Conservation (phyloP, 1,139 yeast genomes). For the Saccharomycopsis hybrid region DNA sequence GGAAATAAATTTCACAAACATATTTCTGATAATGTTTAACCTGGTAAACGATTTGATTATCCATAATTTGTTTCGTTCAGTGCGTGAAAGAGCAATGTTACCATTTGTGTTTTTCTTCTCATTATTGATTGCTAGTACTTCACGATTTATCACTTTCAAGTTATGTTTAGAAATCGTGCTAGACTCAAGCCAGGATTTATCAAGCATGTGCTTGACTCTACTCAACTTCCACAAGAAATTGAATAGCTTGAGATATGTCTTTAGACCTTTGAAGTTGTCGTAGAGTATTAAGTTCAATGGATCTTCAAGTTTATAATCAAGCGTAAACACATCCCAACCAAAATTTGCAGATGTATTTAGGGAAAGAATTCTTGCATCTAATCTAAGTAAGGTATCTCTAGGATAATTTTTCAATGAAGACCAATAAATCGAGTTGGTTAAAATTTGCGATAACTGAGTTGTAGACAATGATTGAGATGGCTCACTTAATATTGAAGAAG, state of each 20-base stretch:
- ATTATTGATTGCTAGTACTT: not conserved
- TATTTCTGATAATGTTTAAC: slow-evolving; percentile 40
- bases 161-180: slow-evolving; percentile 27
- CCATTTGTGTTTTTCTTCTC: slow-evolving; percentile 21
- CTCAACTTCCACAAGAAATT: slow-evolving; percentile 79
- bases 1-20: slow-evolving; percentile 40
- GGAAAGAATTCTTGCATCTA: slow-evolving; percentile 80
- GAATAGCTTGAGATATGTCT: slow-evolving; percentile 65
- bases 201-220: slow-evolving; percentile 50
- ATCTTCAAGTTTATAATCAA: slow-evolving; percentile 67
- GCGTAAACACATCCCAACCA: slow-evolving; percentile 92
- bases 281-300: slow-evolving; percentile 44
- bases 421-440: slow-evolving; percentile 59
- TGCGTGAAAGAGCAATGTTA: slow-evolving; percentile 23
- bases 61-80: not conserved
- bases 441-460: slow-evolving; percentile 56
- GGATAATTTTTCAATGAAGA: slow-evolving; percentile 46
- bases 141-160: not conserved
- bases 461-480: slow-evolving; percentile 61
- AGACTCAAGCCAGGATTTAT: slow-evolving; percentile 40
- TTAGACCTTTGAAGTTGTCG: slow-evolving; percentile 27
- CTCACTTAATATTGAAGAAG: slow-evolving; percentile 47
- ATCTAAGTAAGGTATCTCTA: slow-evolving; percentile 37
- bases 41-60: slow-evolving; percentile 33
- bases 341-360: slow-evolving; percentile 53